phyloP scores from a whole-genome alignment of 2,329 filamentous ascomycete species.

The Pyrenochaeta sp. region DNA sequence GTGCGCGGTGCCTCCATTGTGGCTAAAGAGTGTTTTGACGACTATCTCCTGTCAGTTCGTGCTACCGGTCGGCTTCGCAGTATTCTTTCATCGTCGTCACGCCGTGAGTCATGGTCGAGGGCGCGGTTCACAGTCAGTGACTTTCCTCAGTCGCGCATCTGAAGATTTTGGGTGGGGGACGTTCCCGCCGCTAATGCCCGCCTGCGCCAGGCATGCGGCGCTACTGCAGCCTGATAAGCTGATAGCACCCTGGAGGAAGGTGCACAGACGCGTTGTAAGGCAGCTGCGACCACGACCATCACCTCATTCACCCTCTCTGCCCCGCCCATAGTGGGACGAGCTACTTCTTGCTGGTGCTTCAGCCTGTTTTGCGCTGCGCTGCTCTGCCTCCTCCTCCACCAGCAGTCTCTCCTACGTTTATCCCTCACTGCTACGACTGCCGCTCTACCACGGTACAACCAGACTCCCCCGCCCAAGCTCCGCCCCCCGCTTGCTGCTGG shows the following conservation, averaged over 20 bases:
- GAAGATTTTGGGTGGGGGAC: constrained; percentile 35
- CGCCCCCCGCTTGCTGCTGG: constrained; percentile 18
- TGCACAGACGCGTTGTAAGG: constrained; percentile 22
- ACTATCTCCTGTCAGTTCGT: constrained; percentile 7
- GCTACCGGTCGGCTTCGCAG: constrained; percentile 23
- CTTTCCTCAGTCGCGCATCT: constrained; percentile 26
- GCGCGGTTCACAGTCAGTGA: constrained; percentile 5
- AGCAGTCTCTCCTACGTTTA: constrained; percentile 1
- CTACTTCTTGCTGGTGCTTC: background rate
- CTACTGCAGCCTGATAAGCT: constrained; percentile 31
- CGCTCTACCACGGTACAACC: constrained; percentile 3
- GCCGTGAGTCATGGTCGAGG: constrained; percentile 31
- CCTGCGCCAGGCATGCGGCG: constrained; percentile 7
- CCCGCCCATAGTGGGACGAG: constrained; percentile 8
- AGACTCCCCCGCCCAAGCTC: background rate
- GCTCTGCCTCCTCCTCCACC: background rate
- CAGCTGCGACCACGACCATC: constrained; percentile 20
- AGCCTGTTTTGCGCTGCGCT: background rate
- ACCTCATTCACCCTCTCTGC: constrained; percentile 12
- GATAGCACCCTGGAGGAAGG: constrained; percentile 26
- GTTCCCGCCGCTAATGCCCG: constrained; percentile 6
- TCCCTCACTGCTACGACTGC: background rate
- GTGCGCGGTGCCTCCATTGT: constrained; percentile 34
- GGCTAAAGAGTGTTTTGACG: background rate
- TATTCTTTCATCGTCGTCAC: constrained; percentile 28